These are phyloP conservation scores for Verbena officinalis DNA, from an alignment of 257 asterid species.

Conservation along the genomic window DNA sequence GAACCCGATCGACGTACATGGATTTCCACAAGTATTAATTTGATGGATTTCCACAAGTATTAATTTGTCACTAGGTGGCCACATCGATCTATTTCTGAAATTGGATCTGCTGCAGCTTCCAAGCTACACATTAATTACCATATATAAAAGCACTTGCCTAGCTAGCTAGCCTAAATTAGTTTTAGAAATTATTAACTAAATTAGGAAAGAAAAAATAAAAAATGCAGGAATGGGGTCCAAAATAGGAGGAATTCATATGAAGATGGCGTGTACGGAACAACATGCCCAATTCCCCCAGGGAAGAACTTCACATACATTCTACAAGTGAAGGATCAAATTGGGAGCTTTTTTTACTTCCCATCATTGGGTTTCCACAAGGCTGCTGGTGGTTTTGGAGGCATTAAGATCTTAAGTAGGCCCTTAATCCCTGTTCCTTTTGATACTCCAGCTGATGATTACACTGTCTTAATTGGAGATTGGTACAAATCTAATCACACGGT, in stretches of 20 bases:
- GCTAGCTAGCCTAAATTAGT: no score
- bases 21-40: slow-evolving; percentile 10
- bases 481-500: slow-evolving; percentile 71
- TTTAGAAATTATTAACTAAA: no score
- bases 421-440: slow-evolving; percentile 53
- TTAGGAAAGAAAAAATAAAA: background rate
- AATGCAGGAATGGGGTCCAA: slow-evolving; percentile 57
- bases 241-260: slow-evolving; percentile 57
- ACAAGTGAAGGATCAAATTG: slow-evolving; percentile 73
- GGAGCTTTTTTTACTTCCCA: slow-evolving; percentile 64
- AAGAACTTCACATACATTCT: slow-evolving; percentile 60
- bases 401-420: slow-evolving; percentile 55
- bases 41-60: slow-evolving; percentile 19
- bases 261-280: slow-evolving; percentile 67
- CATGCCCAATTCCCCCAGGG: slow-evolving; percentile 71
- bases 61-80: slow-evolving; percentile 22
- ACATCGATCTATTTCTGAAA: background rate
- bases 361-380: slow-evolving; percentile 64
- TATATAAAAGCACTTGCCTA: no score
- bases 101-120: background rate
- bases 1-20: background rate
- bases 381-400: slow-evolving; percentile 65
- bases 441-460: slow-evolving; percentile 51
- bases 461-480: slow-evolving; percentile 65
- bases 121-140: background rate